phyloP scores from a whole-genome alignment of 306 rosid genomes.

The Prunus salicina region DNA sequence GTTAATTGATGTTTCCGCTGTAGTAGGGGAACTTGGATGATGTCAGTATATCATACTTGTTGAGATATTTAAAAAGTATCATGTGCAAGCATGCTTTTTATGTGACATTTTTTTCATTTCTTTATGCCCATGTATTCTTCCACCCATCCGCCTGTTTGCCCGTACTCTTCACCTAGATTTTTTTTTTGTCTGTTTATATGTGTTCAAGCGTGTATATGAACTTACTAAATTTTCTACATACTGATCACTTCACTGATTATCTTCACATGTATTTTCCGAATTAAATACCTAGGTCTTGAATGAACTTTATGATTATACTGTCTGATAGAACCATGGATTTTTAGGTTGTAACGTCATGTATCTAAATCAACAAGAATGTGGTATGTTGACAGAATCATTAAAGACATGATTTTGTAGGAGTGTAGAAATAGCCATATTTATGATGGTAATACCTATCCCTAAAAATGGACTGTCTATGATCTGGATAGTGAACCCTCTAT shows the following conservation, averaged over 20 bases:
- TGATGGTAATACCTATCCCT: background rate
- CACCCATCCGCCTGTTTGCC: background rate
- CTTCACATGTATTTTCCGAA: background rate
- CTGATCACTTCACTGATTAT: background rate
- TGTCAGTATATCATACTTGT: background rate
- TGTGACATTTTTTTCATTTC: too few relatives aligned
- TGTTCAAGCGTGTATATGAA: background rate
- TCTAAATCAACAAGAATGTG: background rate
- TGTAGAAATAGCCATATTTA: background rate
- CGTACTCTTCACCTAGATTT: background rate
- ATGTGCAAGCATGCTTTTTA: background rate
- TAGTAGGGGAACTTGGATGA: background rate
- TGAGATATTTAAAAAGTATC: background rate
- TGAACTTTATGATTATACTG: background rate
- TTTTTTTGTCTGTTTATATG: too few relatives aligned
- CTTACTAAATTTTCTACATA: background rate
- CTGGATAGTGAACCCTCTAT: background rate
- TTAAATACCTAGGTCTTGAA: background rate
- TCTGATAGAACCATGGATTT: background rate
- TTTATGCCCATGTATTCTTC: too few relatives aligned
- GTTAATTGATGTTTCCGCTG: too few relatives aligned
- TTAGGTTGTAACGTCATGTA: background rate
- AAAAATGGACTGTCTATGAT: background rate
- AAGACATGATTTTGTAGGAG: background rate
- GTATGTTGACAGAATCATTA: background rate